Base-by-base conservation (phyloP, 169 alveolate genomes). In the Plasmodium knowlesi region DNA sequence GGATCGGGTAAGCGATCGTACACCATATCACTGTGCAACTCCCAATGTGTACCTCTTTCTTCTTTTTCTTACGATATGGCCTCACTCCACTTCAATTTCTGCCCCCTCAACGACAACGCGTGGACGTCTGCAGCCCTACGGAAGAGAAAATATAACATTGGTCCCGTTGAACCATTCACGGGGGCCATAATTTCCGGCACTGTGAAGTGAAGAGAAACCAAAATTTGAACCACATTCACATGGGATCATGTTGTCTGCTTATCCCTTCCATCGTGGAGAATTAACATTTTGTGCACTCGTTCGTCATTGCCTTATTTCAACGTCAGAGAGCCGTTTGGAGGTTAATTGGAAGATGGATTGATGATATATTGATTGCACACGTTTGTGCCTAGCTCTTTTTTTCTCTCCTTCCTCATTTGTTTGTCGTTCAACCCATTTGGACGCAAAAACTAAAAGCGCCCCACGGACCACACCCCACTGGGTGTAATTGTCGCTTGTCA, bases 91-190 rank as follows among this genome's bases (percentile, higher is more conserved):
- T 67, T 22, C 76, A 19, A 67, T 67, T 67, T 28, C 37, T 67
- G 5, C 76, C 30, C 30, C 37, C 76, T 2, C 76, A 67, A 67
- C 37, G 30, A 39, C 76, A 67, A 19, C 76, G 39, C 37, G 19
- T 8, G 30, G 37, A 22, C 37, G 25, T 67, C 14, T 67, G 30
- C 30, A 86, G 93, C 83, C 32, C 80, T 70, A 57, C 78, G 93
- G 70, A 76, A 34, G 37, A 74, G 93, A 34, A 86, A 74, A 76
- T 34, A 86, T 76, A 86, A 37, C 22, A 34, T 53, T 53, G 93
- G 93, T 12, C 67, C 57, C n/a, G 86, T 86, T 4, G 93, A 86
- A 14, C 93, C 93, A 86, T 53, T 86, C 67, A 86, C 82, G 32
- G 93, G 93, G 34, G 71, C 78, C 16, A 76, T 86, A 34, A 19